phyloP scores from a whole-genome alignment of 768 basidiomycete species.

The Pleurotus giganteus region DNA sequence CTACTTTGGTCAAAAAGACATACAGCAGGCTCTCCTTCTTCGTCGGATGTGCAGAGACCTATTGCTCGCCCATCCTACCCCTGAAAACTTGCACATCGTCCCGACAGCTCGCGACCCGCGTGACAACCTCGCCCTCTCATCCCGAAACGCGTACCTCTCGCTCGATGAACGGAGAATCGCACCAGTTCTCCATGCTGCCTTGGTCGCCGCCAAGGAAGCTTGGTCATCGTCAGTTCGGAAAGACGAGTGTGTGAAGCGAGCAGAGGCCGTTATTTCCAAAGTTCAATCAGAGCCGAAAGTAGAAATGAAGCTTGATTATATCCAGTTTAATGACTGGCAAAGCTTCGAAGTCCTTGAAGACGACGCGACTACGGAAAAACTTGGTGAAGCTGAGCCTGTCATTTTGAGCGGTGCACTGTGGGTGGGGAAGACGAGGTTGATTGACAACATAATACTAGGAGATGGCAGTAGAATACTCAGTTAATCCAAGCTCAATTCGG shows the following conservation, averaged over 20 bases:
- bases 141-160: constrained; percentile 83
- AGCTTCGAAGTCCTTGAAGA: constrained; percentile 65
- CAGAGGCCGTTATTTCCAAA: constrained; percentile 38
- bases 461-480: constrained; percentile 35
- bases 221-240: constrained; percentile 58
- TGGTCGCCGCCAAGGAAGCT: constrained; percentile 51
- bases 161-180: constrained; percentile 61
- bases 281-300: constrained; percentile 36
- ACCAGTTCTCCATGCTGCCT: constrained; percentile 66
- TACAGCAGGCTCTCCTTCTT: constrained; percentile 90
- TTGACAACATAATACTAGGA: constrained; percentile 88
- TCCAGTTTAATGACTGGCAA: constrained; percentile 82
- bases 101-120: constrained; percentile 73
- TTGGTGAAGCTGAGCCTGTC: constrained; percentile 35
- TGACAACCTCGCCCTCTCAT: constrained; percentile 82
- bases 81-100: constrained; percentile 78
- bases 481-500: too few species aligned
- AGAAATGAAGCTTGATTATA: constrained; percentile 72
- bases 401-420: constrained; percentile 86
- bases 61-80: constrained; percentile 72
- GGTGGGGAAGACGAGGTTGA: constrained; percentile 84
- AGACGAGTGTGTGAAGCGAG: constrained; percentile 43
- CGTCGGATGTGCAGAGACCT: constrained; percentile 78
- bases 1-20: constrained; percentile 98
- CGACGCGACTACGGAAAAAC: constrained; percentile 18